Percentiles rank a stretch among this genome's conserved stretches.
Evolutionary conservation across 495 filamentous ascomycete genomes (phyloP).

Genomic region (Mytilinidion resinicola): DNA sequence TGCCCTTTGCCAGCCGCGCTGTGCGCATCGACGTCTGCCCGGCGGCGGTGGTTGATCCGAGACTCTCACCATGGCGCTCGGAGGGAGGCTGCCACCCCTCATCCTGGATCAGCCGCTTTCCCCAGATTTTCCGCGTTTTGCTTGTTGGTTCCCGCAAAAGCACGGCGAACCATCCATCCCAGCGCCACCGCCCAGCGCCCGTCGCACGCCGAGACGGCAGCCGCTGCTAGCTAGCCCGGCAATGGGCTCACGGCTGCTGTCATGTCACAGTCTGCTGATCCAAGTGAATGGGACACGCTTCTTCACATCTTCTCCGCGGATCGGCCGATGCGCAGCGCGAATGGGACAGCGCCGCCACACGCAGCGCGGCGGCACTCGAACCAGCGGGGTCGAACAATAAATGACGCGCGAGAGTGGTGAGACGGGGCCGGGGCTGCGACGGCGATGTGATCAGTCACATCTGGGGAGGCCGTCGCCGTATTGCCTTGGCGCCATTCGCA

Average conservation of each 20-base stretch:
- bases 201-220: neutral
- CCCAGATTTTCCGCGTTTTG: conserved; percentile 24
- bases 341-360: too few relatives aligned
- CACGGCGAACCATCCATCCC: neutral
- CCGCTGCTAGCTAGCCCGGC: neutral
- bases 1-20: conserved; percentile 5
- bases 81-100: neutral
- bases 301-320: too few relatives aligned
- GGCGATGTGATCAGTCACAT: neutral
- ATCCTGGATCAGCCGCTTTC: conserved; percentile 16
- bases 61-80: neutral
- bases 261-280: conserved; percentile 1
- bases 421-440: neutral
- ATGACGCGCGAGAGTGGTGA: neutral
- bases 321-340: too few relatives aligned
- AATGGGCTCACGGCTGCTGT: neutral
- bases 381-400: neutral
- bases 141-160: conserved; percentile 24
- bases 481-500: neutral
- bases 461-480: neutral
- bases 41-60: neutral
- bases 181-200: neutral
- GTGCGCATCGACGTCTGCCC: conserved; percentile 6
- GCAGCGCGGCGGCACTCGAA: neutral
- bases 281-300: neutral